Evolutionary conservation across 1,284 basidiomycete species (phyloP).

Genomic region (Golubevia pallescens): DNA sequence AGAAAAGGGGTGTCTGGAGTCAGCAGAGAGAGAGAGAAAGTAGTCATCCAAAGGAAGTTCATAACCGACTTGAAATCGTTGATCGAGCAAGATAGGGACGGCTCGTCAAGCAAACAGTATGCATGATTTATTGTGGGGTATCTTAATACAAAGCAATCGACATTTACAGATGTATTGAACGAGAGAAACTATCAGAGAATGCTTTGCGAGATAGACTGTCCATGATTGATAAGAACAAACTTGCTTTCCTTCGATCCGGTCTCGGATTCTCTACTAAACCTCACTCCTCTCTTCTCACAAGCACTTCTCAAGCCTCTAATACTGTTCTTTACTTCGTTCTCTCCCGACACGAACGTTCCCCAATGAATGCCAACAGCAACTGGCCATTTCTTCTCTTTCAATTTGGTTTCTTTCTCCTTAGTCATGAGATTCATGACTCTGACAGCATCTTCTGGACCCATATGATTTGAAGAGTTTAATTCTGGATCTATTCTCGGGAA

Average conservation of each 20-base stretch:
- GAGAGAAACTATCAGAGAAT: no score
- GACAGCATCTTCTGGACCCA: constrained; percentile 52
- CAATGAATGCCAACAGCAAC: constrained; percentile 35
- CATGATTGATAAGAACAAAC: constrained; percentile 20
- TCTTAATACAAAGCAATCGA: no score
- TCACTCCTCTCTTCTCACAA: constrained; percentile 7
- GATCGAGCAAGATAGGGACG: no score
- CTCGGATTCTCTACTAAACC: constrained; percentile 4
- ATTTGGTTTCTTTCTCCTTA: neutral
- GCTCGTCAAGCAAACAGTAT: no score
- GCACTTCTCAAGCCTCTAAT: constrained; percentile 10
- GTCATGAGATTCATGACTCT: constrained; percentile 32
- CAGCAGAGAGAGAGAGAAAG: no score
- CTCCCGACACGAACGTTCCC: constrained; percentile 30
- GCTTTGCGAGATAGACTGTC: no score
- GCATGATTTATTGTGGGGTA: no score
- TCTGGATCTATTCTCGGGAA: constrained; percentile 40
- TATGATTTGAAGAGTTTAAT: constrained; percentile 51
- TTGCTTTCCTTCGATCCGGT: neutral
- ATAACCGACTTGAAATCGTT: no score
- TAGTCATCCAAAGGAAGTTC: no score
- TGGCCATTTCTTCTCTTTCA: neutral
- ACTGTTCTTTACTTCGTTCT: constrained; percentile 13
- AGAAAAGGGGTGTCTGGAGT: no score
- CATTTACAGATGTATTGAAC: no score